Evolutionary conservation across 2,329 filamentous ascomycete genomes (phyloP).

Genomic region (Xylaria sp.): DNA sequence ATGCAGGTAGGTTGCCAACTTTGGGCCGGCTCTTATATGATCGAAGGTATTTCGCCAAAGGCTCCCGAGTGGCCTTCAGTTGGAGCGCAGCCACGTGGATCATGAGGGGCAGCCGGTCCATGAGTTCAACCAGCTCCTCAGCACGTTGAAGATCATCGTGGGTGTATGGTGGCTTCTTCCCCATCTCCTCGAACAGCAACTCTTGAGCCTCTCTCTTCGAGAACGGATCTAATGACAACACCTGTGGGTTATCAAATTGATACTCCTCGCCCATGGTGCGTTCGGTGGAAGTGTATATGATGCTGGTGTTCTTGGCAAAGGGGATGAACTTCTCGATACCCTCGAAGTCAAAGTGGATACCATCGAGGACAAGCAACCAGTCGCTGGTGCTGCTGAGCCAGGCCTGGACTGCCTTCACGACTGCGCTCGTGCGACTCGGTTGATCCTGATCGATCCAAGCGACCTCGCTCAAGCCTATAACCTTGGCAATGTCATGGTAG

Average conservation of each 20-base stretch:
- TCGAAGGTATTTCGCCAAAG: conserved; percentile 55
- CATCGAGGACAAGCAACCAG: conserved; percentile 65
- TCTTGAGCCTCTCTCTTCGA: conserved; percentile 53
- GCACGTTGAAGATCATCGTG: conserved; percentile 52
- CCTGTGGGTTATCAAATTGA: conserved; percentile 54
- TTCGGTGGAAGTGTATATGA: conserved; percentile 65
- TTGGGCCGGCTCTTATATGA: conserved; percentile 52
- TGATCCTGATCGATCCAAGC: conserved; percentile 37
- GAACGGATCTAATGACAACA: conserved; percentile 51
- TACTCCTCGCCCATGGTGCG: conserved; percentile 49
- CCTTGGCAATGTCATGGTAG: conserved; percentile 61
- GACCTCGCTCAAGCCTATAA: conserved; percentile 44
- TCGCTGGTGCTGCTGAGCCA: conserved; percentile 59
- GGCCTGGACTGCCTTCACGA: conserved; percentile 51
- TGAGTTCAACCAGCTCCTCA: conserved; percentile 56
- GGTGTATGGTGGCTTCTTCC: conserved; percentile 50
- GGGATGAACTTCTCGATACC: conserved; percentile 59
- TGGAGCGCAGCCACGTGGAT: conserved; percentile 62
- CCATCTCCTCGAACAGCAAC: conserved; percentile 58
- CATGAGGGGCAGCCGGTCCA: conserved; percentile 61
- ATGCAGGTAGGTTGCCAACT: conserved; percentile 45
- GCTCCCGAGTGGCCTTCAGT: conserved; percentile 55
- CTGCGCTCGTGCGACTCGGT: conserved; percentile 38
- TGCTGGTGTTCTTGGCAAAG: conserved; percentile 54
- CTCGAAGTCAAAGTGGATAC: conserved; percentile 55